These are phyloP conservation scores for Pulicaria dysenterica DNA, from an alignment of 129 eudicot species.

Conservation along the genomic window DNA sequence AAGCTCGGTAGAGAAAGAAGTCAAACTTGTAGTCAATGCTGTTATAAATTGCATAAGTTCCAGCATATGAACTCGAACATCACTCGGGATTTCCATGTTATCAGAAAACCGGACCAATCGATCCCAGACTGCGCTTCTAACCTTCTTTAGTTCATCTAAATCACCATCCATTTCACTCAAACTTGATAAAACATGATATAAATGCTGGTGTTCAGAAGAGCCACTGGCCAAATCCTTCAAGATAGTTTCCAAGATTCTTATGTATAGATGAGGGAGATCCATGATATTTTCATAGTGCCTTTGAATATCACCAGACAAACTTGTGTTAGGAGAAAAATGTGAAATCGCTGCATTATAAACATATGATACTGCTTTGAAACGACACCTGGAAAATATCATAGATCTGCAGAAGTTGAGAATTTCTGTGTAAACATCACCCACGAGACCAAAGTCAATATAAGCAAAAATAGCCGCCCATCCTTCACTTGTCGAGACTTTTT, in stretches of 20 bases:
- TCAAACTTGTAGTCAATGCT: constrained; percentile 38
- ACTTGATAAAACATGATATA: constrained; percentile 64
- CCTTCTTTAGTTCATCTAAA: constrained; percentile 61
- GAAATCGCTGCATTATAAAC: constrained; percentile 54
- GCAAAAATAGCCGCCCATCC: constrained; percentile 69
- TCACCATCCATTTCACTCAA: constrained; percentile 72
- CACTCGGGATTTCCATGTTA: constrained; percentile 71
- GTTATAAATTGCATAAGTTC: constrained; percentile 87
- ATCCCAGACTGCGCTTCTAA: constrained; percentile 75
- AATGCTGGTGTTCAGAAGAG: constrained; percentile 37
- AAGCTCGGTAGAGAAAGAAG: constrained; percentile 48
- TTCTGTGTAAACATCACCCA: constrained; percentile 48
- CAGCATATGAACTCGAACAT: constrained; percentile 66
- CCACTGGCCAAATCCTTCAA: constrained; percentile 63
- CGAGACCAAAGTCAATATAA: constrained; percentile 44
- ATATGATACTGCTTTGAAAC: constrained; percentile 51
- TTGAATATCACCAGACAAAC: constrained; percentile 25
- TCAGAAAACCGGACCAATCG: constrained; percentile 68
- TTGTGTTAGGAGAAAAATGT: constrained; percentile 43
- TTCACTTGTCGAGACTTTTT: constrained; percentile 47
- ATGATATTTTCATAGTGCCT: constrained; percentile 32
- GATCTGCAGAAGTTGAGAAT: constrained; percentile 60
- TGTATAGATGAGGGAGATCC: constrained; percentile 64
- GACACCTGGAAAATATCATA: constrained; percentile 77
- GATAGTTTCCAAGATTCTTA: constrained; percentile 61